Evolutionary conservation across 2,329 filamentous ascomycete species (phyloP).

Genomic region (Apiospora marii): DNA sequence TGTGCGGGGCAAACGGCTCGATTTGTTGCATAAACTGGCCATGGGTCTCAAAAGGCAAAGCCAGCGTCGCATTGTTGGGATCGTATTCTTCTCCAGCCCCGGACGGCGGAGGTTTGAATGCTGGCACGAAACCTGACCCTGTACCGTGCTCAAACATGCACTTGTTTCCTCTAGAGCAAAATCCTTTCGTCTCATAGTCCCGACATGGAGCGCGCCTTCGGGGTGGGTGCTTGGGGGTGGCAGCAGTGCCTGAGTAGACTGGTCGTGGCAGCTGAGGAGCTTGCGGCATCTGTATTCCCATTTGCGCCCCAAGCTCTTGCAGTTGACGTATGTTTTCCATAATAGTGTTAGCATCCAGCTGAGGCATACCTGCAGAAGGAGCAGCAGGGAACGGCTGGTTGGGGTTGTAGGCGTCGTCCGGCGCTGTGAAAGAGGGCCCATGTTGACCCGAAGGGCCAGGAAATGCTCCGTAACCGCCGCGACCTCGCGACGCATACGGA

Average conservation of each 20-base stretch:
- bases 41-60: constrained; percentile 27
- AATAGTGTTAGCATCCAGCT: constrained; percentile 66
- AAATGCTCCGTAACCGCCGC: constrained; percentile 24
- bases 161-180: constrained; percentile 70
- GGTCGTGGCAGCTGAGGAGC: constrained; percentile 44
- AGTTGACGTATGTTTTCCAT: constrained; percentile 69
- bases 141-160: constrained; percentile 76
- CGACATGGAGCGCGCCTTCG: constrained; percentile 63
- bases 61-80: constrained; percentile 57
- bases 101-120: constrained; percentile 37
- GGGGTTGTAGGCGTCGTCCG: constrained; percentile 32
- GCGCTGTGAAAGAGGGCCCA: constrained; percentile 27
- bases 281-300: constrained; percentile 57
- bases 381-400: constrained; percentile 38
- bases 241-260: constrained; percentile 38
- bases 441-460: constrained; percentile 31
- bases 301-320: constrained; percentile 62
- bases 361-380: constrained; percentile 46
- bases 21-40: constrained; percentile 29
- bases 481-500: constrained; percentile 40
- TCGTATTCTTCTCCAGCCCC: constrained; percentile 62
- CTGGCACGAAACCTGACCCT: constrained; percentile 53
- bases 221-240: constrained; percentile 34
- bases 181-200: constrained; percentile 78
- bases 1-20: constrained; percentile 30